Evolutionary conservation across 2,329 filamentous ascomycete species (phyloP).

Genomic region (Cladorrhinum sp.): DNA sequence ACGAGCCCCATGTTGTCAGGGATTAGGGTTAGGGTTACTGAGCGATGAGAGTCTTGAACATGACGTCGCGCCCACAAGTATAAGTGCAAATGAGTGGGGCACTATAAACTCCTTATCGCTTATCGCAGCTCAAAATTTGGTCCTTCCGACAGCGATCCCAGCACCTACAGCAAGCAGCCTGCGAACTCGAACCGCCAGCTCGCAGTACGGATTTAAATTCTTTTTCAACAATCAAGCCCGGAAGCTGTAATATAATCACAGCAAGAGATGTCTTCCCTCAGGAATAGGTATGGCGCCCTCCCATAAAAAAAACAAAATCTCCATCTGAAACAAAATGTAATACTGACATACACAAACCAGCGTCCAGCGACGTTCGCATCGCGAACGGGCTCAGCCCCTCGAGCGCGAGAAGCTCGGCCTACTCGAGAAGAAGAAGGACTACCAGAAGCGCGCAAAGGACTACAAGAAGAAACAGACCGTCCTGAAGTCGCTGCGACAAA

Average conservation of each 20-base stretch:
- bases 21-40: neutral
- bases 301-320: no score
- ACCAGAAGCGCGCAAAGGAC: slow-evolving; percentile 62
- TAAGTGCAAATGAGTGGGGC: neutral
- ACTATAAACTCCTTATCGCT: slow-evolving; percentile 20
- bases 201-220: no score
- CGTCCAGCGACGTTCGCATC: slow-evolving; percentile 58
- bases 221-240: neutral
- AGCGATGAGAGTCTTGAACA: neutral
- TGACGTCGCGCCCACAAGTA: neutral
- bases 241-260: no score
- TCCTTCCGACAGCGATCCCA: neutral
- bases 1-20: no score
- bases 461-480: slow-evolving; percentile 63
- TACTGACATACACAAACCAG: slow-evolving; percentile 15
- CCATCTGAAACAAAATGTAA: neutral
- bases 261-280: slow-evolving; percentile 29
- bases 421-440: slow-evolving; percentile 92
- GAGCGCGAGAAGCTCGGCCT: slow-evolving; percentile 85
- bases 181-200: slow-evolving; percentile 1
- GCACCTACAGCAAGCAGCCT: neutral
- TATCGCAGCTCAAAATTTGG: slow-evolving; percentile 20
- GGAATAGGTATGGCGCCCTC: slow-evolving; percentile 24
- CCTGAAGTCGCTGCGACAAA: slow-evolving; percentile 57
- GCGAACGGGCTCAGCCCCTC: slow-evolving; percentile 82